Evolutionary conservation across 2,329 filamentous ascomycete species (phyloP), one percentile per base, ranked within the genome.

Genomic region (Dactylellina leptospora): DNA sequence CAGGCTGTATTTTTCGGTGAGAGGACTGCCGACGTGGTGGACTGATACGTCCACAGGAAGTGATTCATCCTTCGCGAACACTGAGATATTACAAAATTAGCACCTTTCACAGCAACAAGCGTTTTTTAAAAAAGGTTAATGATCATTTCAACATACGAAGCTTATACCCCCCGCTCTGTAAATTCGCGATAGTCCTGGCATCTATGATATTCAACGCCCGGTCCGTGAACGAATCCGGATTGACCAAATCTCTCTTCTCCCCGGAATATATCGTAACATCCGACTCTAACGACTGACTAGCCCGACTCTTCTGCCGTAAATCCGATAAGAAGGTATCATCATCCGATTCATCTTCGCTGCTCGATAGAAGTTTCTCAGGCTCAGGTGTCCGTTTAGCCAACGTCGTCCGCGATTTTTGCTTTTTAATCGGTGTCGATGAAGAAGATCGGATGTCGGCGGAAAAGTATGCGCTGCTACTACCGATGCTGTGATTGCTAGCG

Each of bases 21-120:
- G 84, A 62, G 87, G 85, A 73, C 84, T 82, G 79, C 91, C 93
- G 8, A 95, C 93, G 80, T 97, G 97, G 79, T 95, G 90, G 75
- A 97, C 81, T 77, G 88, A 83, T 69, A 96, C 85, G 9, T 82
- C 80, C 25, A 79, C 77, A 18, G 82, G 79, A 22, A 83, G 84
- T 23, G 82, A 81, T 74, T 81, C 83, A 78, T 83, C 87, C 74
- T 84, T 83, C 58, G 75, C 75, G 60, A 79, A 79, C 27, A 76
- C 76, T 77, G 74, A 28, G 23, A 20, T 16, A 9, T 50, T 28
- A 50, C 4, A 9, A 42, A 28, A 20, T 30, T 9, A 18, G 30
- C 23, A 18, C 25, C 3, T 40, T 18, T 18, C 25, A 9, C 3
- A 5, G 20, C 27, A 20, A 16, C 27, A 53, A 5, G 6, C 20